These are phyloP conservation scores for Grosmannia huntii DNA, from an alignment of 2,329 filamentous ascomycete species.

Conservation along the genomic window DNA sequence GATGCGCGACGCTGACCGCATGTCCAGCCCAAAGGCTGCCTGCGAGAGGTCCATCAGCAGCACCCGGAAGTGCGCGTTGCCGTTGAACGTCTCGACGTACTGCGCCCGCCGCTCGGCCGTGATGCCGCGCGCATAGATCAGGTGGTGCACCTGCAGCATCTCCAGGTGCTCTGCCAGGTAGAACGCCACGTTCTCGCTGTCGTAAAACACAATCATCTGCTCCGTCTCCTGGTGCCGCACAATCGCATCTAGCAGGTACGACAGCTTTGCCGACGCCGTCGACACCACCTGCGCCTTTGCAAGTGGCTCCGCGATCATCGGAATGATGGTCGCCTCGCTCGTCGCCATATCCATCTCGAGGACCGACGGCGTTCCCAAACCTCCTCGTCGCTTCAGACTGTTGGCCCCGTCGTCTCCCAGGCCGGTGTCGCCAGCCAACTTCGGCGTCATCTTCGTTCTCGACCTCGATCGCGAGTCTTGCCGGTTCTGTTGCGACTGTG, in stretches of 20 bases:
- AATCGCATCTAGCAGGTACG: slow-evolving; percentile 68
- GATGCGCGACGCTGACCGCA: slow-evolving; percentile 69
- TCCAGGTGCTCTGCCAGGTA: slow-evolving; percentile 78
- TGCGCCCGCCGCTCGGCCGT: slow-evolving; percentile 50
- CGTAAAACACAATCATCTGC: slow-evolving; percentile 89
- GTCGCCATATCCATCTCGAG: slow-evolving; percentile 3
- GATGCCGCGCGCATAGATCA: slow-evolving; percentile 56
- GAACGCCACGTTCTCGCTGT: slow-evolving; percentile 73
- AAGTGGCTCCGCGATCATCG: slow-evolving; percentile 34
- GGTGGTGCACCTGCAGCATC: slow-evolving; percentile 46
- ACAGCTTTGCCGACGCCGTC: slow-evolving; percentile 76
- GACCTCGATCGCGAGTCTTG: neutral
- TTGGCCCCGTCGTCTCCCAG: slow-evolving; percentile 24
- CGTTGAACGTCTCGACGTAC: slow-evolving; percentile 70
- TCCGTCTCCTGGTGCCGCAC: slow-evolving; percentile 54
- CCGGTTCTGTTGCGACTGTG: slow-evolving; percentile 1
- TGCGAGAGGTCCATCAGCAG: slow-evolving; percentile 85
- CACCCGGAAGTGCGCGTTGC: slow-evolving; percentile 52
- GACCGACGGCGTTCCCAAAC: slow-evolving; percentile 11
- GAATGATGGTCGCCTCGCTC: slow-evolving; percentile 6
- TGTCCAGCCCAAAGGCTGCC: slow-evolving; percentile 77
- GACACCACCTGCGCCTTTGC: slow-evolving; percentile 53
- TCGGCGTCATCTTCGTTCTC: slow-evolving; percentile 8
- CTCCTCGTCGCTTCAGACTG: slow-evolving; percentile 20
- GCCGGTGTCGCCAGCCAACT: slow-evolving; percentile 29